Conservation (phyloP, 2,329 filamentous ascomycete species). For the Pyrenophora graminea region DNA sequence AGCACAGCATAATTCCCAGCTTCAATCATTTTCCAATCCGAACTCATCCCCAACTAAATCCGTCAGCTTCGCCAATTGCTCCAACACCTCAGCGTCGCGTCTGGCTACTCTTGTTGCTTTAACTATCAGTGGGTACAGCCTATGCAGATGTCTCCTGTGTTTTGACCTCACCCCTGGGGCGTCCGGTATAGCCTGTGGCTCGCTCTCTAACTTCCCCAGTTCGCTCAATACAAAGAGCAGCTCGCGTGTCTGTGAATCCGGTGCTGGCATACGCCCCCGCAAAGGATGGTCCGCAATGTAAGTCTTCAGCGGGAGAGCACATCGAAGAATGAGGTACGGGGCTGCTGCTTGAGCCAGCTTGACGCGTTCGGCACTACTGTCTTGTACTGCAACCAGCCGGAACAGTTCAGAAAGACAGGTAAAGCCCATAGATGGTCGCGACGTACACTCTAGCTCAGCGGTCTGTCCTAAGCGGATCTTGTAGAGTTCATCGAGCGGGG, state of each 20-base stretch:
- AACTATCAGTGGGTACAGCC: constrained; percentile 78
- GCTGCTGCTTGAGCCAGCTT: constrained; percentile 75
- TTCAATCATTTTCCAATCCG: constrained; percentile 33
- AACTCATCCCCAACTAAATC: constrained; percentile 48
- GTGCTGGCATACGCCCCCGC: constrained; percentile 84
- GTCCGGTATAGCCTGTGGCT: constrained; percentile 69
- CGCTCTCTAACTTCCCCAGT: constrained; percentile 69
- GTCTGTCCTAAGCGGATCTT: constrained; percentile 72
- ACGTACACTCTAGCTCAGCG: constrained; percentile 65
- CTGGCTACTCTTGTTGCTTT: constrained; percentile 64
- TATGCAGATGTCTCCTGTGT: constrained; percentile 72
- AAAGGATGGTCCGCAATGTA: constrained; percentile 93
- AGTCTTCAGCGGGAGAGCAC: constrained; percentile 76
- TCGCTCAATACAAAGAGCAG: constrained; percentile 71
- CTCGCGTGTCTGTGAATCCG: constrained; percentile 77
- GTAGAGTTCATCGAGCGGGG: constrained; percentile 67
- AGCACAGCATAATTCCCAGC: neutral
- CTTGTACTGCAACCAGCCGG: constrained; percentile 57
- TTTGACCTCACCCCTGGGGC: constrained; percentile 31
- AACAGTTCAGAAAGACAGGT: constrained; percentile 76
- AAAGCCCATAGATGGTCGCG: constrained; percentile 75
- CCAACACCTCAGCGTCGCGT: constrained; percentile 65
- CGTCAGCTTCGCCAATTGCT: constrained; percentile 46
- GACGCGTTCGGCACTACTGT: constrained; percentile 51
- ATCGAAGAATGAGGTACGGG: constrained; percentile 80